Percentiles rank a stretch among this genome's conserved stretches.
Evolutionary conservation across 768 basidiomycete genomes (phyloP).

Genomic region (Pluteus cervinus): DNA sequence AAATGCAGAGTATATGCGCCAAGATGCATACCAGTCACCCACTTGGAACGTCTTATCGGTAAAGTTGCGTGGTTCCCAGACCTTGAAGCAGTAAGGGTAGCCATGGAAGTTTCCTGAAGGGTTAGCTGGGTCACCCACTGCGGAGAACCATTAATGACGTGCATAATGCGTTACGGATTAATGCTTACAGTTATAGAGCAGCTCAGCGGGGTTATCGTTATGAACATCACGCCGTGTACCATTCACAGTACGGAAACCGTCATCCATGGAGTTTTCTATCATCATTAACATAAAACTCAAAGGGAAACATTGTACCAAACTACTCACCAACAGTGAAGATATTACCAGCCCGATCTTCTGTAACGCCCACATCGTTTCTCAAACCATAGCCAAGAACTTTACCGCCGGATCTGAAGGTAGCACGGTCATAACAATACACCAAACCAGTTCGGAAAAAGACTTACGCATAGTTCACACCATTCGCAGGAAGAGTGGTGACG

Average conservation of each 20-base stretch:
- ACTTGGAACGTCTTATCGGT: slow-evolving; percentile 7
- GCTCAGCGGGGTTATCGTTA: slow-evolving; percentile 12
- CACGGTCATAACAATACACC: no score
- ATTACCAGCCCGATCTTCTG: slow-evolving; percentile 11
- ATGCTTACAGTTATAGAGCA: slow-evolving; percentile 9
- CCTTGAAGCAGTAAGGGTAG: slow-evolving; percentile 12
- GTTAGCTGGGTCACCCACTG: slow-evolving; percentile 9
- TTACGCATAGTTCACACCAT: slow-evolving; percentile 7
- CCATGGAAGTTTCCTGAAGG: slow-evolving; percentile 9
- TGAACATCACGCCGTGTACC: slow-evolving; percentile 10
- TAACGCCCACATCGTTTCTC: slow-evolving; percentile 12
- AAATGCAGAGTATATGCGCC: no score
- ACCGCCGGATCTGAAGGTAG: not conserved
- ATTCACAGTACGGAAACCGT: slow-evolving; percentile 9
- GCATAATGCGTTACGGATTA: not conserved
- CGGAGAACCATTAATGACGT: not conserved
- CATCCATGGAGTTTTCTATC: slow-evolving; percentile 12
- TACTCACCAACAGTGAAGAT: slow-evolving; percentile 10
- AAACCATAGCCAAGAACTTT: slow-evolving; percentile 8
- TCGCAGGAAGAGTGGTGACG: slow-evolving; percentile 6
- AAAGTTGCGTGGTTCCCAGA: slow-evolving; percentile 8
- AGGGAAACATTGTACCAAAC: not conserved
- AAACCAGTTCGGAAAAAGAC: no score
- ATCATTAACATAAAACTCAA: not conserved
- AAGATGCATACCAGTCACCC: slow-evolving; percentile 14